Base-by-base conservation (phyloP, 805 yeast genomes). In the Maudiozyma turicensis region DNA sequence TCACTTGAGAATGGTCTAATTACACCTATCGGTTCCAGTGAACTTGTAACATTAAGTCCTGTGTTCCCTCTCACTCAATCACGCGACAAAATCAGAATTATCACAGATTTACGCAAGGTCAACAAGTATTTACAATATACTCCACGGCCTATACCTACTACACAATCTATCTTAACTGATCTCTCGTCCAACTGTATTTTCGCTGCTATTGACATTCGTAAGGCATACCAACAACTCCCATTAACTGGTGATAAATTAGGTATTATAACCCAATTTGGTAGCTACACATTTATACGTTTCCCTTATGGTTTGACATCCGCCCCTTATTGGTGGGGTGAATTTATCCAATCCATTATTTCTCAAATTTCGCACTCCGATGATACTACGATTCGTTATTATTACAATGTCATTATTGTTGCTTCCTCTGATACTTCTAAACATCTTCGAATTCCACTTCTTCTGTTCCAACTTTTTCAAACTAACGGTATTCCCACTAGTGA, bases 1-100 rank as follows among this genome's bases (percentile, higher is more conserved):
- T 33, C 46, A 1, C 26, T 48, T 3, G 42, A 44, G 13, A 45
- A 41, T 13, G 51, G 51, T 15, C 28, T 48, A n/a, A 7, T 48
- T 8, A 33, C 7, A 13, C 43, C 45, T 14, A 45, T 45, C n/a
- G 15, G 8, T 10, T n/a, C 48, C 9, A 40, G 40, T 13, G 51
- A 48, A 11, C 11, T 48, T 15, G 51, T 48, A 3, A 46, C 48
- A 3, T 20, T 45, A 2, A 45, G 48, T 29, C 48, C 48, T 1
- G 37, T 48, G 4, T 48, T 48, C 40, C 43, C 47, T 4, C n/a
- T 43, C 1, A 39, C 26, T 42, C 49, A 47, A 31, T 34, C 43
- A 9, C 28, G 6, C 13, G 34, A 31, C 28, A 44, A 48, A 32
- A 28, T 49, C 37, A 34, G n/a, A 34, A 34, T n/a, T 11, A 34